A percentile compares a stretch with the other conserved stretches of the same genome.
Evolutionary conservation across 768 basidiomycete genomes (phyloP).

Genomic region (Lactarius deliciosus): DNA sequence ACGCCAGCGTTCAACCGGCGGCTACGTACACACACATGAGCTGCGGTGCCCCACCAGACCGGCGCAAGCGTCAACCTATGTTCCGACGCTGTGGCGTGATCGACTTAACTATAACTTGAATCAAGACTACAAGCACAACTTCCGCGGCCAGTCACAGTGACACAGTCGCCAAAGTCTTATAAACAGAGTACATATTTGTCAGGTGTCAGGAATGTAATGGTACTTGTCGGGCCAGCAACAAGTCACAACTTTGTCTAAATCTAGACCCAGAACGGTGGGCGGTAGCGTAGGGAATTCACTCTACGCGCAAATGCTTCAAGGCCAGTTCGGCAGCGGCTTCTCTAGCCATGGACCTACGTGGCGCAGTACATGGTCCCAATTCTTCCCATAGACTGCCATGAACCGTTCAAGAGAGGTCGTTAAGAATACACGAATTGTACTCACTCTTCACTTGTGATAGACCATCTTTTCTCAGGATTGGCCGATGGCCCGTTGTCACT

Average conservation of each 20-base stretch:
- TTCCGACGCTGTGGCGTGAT: conserved; percentile 20
- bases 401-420: neutral
- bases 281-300: neutral
- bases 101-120: neutral
- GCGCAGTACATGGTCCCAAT: conserved; percentile 46
- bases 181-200: neutral
- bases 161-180: neutral
- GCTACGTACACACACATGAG: neutral
- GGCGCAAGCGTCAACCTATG: conserved; percentile 20
- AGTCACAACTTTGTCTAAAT: neutral
- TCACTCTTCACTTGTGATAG: conserved; percentile 20
- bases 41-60: neutral
- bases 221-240: neutral
- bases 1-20: neutral
- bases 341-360: conserved; percentile 42
- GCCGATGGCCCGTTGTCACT: conserved; percentile 18
- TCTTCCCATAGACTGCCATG: conserved; percentile 29
- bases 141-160: neutral
- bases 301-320: conserved; percentile 28
- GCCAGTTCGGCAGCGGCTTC: conserved; percentile 38
- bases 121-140: neutral
- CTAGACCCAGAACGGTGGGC: neutral
- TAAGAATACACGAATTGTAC: conserved; percentile 26
- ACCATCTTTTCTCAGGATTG: conserved; percentile 18
- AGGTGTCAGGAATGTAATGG: neutral